These are phyloP conservation scores for Malbranchea zuffiana DNA, from an alignment of 2,329 filamentous ascomycete genomes.

Conservation along the genomic window DNA sequence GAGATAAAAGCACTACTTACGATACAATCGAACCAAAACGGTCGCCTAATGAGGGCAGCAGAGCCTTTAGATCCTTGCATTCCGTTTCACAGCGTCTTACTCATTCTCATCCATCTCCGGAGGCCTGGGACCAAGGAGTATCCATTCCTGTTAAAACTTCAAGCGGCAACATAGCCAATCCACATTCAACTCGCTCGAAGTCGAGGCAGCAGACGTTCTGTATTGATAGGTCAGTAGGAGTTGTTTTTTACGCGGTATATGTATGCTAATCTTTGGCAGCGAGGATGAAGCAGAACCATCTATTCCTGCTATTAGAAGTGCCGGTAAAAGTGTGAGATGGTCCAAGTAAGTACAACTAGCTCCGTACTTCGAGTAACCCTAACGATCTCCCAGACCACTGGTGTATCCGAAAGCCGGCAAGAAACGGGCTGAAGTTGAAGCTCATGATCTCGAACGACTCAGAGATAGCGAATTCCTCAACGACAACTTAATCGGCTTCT, in stretches of 20 bases:
- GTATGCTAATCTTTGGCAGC: neutral
- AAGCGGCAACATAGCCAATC: slow-evolving; percentile 1
- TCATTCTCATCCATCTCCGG: slow-evolving; percentile 10
- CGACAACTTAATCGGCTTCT: slow-evolving; percentile 85
- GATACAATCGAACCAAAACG: neutral
- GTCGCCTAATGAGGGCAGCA: too few relatives aligned
- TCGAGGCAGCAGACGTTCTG: slow-evolving; percentile 11
- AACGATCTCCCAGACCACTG: slow-evolving; percentile 24
- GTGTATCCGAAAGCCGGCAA: slow-evolving; percentile 37
- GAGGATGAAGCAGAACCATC: slow-evolving; percentile 6
- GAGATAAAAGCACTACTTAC: neutral
- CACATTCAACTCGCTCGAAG: slow-evolving; percentile 25
- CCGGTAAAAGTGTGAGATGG: slow-evolving; percentile 8
- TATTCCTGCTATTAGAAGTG: neutral
- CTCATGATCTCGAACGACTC: slow-evolving; percentile 51
- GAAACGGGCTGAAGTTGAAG: slow-evolving; percentile 37
- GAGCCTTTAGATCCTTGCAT: too few relatives aligned
- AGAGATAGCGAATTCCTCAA: slow-evolving; percentile 82
- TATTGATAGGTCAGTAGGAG: slow-evolving; percentile 11
- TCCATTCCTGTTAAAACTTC: slow-evolving; percentile 25
- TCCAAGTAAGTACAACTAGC: slow-evolving; percentile 8
- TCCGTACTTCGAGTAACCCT: neutral
- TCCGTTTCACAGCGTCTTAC: slow-evolving; percentile 1
- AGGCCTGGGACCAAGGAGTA: slow-evolving; percentile 10
- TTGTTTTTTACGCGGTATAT: neutral